Conservation (phyloP, 345 rosid genomes). For the Euphorbia peplus region DNA sequence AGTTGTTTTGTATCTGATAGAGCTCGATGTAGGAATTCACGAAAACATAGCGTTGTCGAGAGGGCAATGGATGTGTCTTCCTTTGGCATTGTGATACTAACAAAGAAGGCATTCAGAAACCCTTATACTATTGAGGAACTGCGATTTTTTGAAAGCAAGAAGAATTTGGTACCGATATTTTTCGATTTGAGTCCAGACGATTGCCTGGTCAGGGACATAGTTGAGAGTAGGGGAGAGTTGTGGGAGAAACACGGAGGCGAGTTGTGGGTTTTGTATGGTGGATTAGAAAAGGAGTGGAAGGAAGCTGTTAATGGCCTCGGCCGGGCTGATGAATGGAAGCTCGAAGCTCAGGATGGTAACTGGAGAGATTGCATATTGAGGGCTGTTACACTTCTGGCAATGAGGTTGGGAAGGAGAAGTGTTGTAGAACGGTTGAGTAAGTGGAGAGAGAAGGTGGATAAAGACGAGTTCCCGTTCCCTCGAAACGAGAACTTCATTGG, state of each 20-base stretch:
- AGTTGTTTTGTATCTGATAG: conserved; percentile 85
- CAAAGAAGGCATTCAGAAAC: conserved; percentile 74
- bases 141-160: conserved; percentile 68
- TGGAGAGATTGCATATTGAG: conserved; percentile 89
- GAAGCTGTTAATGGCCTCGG: conserved; percentile 73
- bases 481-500: conserved; percentile 77
- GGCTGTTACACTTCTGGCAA: conserved; percentile 67
- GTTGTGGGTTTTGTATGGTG: conserved; percentile 75
- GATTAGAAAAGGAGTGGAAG: conserved; percentile 90
- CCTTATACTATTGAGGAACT: conserved; percentile 88
- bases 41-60: conserved; percentile 61
- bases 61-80: conserved; percentile 86
- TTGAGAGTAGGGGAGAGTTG: conserved; percentile 87
- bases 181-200: conserved; percentile 75
- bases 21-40: conserved; percentile 65
- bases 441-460: conserved; percentile 81
- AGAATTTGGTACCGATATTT: conserved; percentile 85
- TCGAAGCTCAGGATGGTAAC: conserved; percentile 82
- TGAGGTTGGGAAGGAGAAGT: conserved; percentile 85
- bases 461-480: conserved; percentile 86
- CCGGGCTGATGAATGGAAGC: conserved; percentile 81
- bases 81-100: conserved; percentile 73
- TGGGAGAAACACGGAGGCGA: conserved; percentile 97
- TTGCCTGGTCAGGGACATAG: conserved; percentile 90
- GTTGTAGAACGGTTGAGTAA: conserved; percentile 70